Evolutionary conservation across 306 rosid species (phyloP).

Genomic region (Castanopsis chinensis): DNA sequence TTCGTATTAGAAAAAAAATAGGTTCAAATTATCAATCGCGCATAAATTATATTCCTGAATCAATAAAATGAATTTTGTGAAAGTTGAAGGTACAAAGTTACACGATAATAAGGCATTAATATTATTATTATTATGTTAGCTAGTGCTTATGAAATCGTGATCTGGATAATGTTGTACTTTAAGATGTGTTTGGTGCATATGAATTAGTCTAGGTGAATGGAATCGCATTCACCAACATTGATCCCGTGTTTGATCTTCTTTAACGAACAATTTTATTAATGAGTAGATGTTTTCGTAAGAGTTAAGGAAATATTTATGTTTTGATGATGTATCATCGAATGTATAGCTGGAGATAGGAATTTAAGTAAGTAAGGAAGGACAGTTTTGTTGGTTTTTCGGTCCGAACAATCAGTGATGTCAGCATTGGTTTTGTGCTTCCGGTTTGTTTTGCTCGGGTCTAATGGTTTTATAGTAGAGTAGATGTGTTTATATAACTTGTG

Average conservation of each 20-base stretch:
- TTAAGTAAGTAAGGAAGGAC: neutral
- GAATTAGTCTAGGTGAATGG: neutral
- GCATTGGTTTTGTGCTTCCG: neutral
- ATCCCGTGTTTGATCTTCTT: too few species aligned
- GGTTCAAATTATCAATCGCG: too few species aligned
- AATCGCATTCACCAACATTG: too few species aligned
- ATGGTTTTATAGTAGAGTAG: neutral
- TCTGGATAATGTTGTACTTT: neutral
- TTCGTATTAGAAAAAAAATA: too few species aligned
- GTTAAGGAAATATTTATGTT: too few species aligned
- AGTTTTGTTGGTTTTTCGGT: neutral
- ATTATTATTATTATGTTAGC: neutral
- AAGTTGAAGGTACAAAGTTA: neutral
- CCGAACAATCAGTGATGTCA: neutral
- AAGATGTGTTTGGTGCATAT: neutral
- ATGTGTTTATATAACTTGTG: neutral
- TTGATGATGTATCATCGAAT: too few species aligned
- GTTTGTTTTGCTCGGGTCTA: neutral
- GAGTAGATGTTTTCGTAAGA: too few species aligned
- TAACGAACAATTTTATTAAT: too few species aligned
- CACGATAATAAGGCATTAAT: neutral
- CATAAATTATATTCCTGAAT: too few species aligned
- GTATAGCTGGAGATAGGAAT: neutral
- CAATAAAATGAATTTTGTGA: neutral
- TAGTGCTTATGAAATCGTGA: neutral